A percentile compares a stretch with the other conserved stretches of the same genome.
These are phyloP conservation scores for Catunica adiposa DNA, from an alignment of 2,329 filamentous ascomycete genomes.

Conservation along the genomic window DNA sequence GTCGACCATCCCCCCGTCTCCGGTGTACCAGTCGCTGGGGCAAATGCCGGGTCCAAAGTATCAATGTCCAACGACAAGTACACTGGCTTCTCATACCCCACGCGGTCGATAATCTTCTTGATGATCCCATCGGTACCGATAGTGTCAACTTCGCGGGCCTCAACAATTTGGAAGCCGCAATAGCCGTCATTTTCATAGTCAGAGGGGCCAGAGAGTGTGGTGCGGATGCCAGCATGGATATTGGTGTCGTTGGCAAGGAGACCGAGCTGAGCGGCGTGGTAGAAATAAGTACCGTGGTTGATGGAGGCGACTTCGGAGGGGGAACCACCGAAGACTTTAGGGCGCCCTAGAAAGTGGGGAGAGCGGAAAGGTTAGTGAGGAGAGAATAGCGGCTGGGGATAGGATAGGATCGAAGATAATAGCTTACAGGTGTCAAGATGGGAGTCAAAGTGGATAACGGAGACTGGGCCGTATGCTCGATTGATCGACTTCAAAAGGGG, in stretches of 20 bases:
- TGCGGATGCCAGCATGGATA: slow-evolving; percentile 77
- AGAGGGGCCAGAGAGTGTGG: slow-evolving; percentile 58
- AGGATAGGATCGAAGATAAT: background rate
- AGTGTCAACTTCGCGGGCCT: slow-evolving; percentile 43
- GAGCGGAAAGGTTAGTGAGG: slow-evolving; percentile 15
- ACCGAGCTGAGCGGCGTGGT: slow-evolving; percentile 63
- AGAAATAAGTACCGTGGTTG: slow-evolving; percentile 85
- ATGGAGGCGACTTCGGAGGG: slow-evolving; percentile 60
- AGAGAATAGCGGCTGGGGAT: background rate
- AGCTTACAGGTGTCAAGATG: slow-evolving; percentile 49
- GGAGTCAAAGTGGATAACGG: slow-evolving; percentile 46
- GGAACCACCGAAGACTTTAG: slow-evolving; percentile 73
- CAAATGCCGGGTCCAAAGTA: slow-evolving; percentile 66
- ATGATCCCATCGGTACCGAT: slow-evolving; percentile 54
- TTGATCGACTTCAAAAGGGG: slow-evolving; percentile 43
- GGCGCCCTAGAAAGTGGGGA: slow-evolving; percentile 48
- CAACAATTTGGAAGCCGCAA: slow-evolving; percentile 68
- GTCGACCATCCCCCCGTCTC: slow-evolving; percentile 66
- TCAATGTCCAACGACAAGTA: slow-evolving; percentile 78
- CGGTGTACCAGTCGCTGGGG: slow-evolving; percentile 57
- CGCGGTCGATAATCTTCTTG: slow-evolving; percentile 56
- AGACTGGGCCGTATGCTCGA: slow-evolving; percentile 42
- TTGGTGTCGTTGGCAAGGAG: slow-evolving; percentile 67
- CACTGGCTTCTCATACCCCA: slow-evolving; percentile 58
- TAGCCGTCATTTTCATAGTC: slow-evolving; percentile 80